Percentiles rank a stretch among this genome's conserved stretches.
These are phyloP conservation scores for Xylaria nigripes DNA, from an alignment of 495 filamentous ascomycete species.

Conservation along the genomic window DNA sequence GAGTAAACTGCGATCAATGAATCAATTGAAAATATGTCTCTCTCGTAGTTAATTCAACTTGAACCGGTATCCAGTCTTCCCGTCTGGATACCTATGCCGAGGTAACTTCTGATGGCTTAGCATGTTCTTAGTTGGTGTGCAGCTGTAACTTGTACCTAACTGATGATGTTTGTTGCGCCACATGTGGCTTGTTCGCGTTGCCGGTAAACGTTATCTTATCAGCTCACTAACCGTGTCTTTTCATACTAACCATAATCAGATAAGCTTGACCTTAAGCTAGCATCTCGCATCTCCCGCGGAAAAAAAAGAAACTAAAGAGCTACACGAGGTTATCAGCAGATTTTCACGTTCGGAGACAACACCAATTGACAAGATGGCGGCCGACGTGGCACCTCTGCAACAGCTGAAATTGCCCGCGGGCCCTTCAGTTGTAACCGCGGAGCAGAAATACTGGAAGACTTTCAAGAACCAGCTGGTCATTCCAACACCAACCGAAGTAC, in stretches of 20 bases:
- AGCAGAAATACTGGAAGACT: constrained; percentile 89
- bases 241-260: background rate
- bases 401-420: constrained; percentile 74
- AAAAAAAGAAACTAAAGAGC: constrained; percentile 18
- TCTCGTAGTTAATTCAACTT: too few species aligned
- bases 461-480: constrained; percentile 85
- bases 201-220: background rate
- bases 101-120: background rate
- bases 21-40: background rate
- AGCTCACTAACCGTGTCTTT: background rate
- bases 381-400: constrained; percentile 72
- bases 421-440: constrained; percentile 65
- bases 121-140: too few species aligned
- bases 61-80: too few species aligned
- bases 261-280: background rate
- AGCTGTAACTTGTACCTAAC: too few species aligned
- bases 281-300: background rate
- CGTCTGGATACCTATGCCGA: background rate
- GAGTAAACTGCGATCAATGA: background rate
- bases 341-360: background rate
- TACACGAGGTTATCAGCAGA: constrained; percentile 2
- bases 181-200: background rate
- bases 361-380: constrained; percentile 58
- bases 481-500: constrained; percentile 74
- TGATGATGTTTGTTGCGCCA: too few species aligned